phyloP scores from a whole-genome alignment of 106 monocot genomes.

The Dendrobium huoshanense region DNA sequence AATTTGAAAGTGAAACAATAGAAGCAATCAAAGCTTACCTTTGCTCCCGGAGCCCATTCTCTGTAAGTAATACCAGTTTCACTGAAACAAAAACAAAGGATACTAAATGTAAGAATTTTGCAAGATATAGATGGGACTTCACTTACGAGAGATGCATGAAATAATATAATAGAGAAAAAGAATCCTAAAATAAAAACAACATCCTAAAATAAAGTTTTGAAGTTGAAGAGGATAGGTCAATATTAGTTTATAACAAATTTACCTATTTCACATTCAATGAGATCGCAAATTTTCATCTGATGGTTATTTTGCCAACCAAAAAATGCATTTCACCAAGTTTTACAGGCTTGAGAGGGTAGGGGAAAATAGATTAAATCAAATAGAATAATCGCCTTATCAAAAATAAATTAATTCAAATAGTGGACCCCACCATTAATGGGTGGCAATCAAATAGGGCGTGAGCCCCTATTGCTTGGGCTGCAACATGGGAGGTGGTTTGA shows the following conservation, averaged over 20 bases:
- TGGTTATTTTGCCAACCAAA: background rate
- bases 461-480: too few relatives aligned
- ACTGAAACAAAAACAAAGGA: conserved; percentile 39
- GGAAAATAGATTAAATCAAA: too few relatives aligned
- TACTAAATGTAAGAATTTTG: background rate
- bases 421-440: too few relatives aligned
- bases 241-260: background rate
- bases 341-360: background rate
- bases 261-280: background rate
- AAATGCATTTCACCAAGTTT: background rate
- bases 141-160: background rate
- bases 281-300: background rate
- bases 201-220: background rate
- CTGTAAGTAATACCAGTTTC: conserved; percentile 79
- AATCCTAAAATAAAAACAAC: background rate
- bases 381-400: too few relatives aligned
- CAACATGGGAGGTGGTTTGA: too few relatives aligned
- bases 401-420: too few relatives aligned
- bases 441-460: too few relatives aligned
- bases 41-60: conserved; percentile 98
- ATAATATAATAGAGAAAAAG: background rate
- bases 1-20: background rate
- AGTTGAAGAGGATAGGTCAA: background rate
- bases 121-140: background rate
- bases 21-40: conserved; percentile 37